Conservation (phyloP, 345 rosid species). For the Mangifera indica region DNA sequence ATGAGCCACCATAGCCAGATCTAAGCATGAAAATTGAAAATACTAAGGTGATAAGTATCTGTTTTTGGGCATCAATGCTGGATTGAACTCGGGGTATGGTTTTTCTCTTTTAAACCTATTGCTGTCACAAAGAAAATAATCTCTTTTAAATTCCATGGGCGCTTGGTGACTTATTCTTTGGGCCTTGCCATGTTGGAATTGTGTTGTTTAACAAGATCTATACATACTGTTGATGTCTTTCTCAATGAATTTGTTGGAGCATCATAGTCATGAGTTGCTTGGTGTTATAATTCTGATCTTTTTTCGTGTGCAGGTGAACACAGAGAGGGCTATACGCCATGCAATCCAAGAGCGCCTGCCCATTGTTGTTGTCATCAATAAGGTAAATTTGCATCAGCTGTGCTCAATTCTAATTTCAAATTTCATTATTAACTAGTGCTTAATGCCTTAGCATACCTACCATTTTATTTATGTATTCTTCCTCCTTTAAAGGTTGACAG, state of each 20-base stretch:
- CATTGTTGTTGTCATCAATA: slow-evolving; percentile 91
- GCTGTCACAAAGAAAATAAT: background rate
- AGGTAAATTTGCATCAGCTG: slow-evolving; percentile 42
- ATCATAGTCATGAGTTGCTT: background rate
- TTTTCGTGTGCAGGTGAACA: slow-evolving; percentile 61
- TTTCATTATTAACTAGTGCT: background rate
- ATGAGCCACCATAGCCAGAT: background rate
- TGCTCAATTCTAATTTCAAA: background rate
- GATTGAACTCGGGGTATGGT: background rate
- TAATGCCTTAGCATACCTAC: background rate
- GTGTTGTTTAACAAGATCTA: background rate
- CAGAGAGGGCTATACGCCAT: slow-evolving; percentile 97
- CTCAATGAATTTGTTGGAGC: slow-evolving; percentile 1
- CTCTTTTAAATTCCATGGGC: background rate
- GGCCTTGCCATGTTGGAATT: slow-evolving; percentile 11
- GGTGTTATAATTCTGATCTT: slow-evolving; percentile 11
- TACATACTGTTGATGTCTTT: background rate
- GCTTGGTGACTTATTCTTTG: slow-evolving; percentile 1
- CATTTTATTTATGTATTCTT: slow-evolving; percentile 16
- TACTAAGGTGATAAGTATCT: background rate
- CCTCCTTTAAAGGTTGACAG: slow-evolving; percentile 72
- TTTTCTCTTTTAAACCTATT: background rate
- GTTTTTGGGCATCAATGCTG: background rate
- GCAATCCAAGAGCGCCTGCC: slow-evolving; percentile 94
- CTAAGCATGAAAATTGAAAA: background rate